These are phyloP conservation scores for Spinellus fusiger DNA, from an alignment of 192 early-diverging fungal genomes.

Conservation along the genomic window DNA sequence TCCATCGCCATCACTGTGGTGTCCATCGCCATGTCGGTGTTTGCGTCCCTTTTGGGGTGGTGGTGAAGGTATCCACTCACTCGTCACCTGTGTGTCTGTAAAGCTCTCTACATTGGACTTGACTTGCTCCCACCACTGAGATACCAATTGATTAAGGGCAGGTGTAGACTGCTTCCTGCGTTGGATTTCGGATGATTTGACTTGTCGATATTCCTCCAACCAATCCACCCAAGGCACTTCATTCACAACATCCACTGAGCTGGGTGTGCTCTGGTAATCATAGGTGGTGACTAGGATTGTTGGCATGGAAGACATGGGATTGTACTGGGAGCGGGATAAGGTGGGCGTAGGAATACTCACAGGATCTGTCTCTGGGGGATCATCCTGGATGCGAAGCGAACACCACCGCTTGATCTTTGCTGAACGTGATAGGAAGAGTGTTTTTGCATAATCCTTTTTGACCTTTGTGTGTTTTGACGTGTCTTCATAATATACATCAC, in stretches of 20 bases:
- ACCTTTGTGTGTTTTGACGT: not conserved
- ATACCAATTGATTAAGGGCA: conserved; percentile 2
- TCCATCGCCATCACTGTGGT: too few species aligned
- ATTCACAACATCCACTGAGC: conserved; percentile 11
- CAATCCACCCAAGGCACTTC: conserved; percentile 32
- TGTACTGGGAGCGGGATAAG: not conserved
- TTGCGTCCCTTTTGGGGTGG: not conserved
- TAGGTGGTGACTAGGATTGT: conserved; percentile 17
- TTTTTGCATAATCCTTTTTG: conserved; percentile 19
- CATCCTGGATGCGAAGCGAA: not conserved
- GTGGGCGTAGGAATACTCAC: not conserved
- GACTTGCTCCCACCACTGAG: conserved; percentile 20
- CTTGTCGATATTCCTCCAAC: conserved; percentile 25
- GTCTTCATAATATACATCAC: not conserved
- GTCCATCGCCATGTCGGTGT: not conserved
- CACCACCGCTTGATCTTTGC: conserved; percentile 26
- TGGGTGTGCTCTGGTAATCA: not conserved
- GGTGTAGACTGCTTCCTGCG: conserved; percentile 3
- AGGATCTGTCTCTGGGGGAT: not conserved
- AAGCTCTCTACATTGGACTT: conserved; percentile 17
- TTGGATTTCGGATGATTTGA: conserved; percentile 24
- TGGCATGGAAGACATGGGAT: conserved; percentile 4
- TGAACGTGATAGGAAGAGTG: conserved; percentile 19
- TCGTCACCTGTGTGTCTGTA: not conserved
- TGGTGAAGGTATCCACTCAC: not conserved